Evolutionary conservation across 2,329 filamentous ascomycete species (phyloP).

Genomic region (Hymenoscyphus repandus): DNA sequence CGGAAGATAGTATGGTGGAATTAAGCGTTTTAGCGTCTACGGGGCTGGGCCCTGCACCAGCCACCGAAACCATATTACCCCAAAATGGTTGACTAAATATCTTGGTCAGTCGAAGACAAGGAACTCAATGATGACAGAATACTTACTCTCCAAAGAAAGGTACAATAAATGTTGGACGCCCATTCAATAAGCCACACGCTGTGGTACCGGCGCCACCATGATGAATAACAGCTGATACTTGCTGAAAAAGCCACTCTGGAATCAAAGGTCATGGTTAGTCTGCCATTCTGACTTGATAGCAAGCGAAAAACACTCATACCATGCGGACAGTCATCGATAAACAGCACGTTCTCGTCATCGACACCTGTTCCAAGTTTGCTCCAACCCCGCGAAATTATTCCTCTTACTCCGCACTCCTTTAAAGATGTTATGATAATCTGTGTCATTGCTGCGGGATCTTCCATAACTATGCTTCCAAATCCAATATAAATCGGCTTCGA

Average conservation of each 20-base stretch:
- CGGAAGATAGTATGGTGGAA: slow-evolving; percentile 54
- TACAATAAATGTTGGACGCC: slow-evolving; percentile 47
- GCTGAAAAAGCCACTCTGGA: slow-evolving; percentile 50
- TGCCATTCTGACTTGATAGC: neutral
- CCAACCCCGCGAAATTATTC: slow-evolving; percentile 51
- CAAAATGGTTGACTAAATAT: slow-evolving; percentile 60
- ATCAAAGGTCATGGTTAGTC: neutral
- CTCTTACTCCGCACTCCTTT: slow-evolving; percentile 40
- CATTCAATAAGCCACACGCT: slow-evolving; percentile 46
- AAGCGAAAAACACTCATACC: neutral
- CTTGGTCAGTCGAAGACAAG: neutral
- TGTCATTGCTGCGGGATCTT: slow-evolving; percentile 41
- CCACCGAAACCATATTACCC: slow-evolving; percentile 66
- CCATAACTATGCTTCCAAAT: slow-evolving; percentile 51
- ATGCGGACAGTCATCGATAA: slow-evolving; percentile 9
- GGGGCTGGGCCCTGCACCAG: slow-evolving; percentile 64
- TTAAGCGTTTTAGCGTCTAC: slow-evolving; percentile 64
- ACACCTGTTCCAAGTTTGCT: slow-evolving; percentile 40
- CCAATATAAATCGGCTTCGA: slow-evolving; percentile 50
- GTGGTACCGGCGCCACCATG: slow-evolving; percentile 57
- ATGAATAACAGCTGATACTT: slow-evolving; percentile 50
- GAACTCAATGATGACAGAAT: neutral
- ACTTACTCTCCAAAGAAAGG: slow-evolving; percentile 49
- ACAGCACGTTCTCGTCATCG: slow-evolving; percentile 7
- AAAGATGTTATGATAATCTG: slow-evolving; percentile 44